Conservation (phyloP, 1,139 yeast species). For the Nadsonia commutata region DNA sequence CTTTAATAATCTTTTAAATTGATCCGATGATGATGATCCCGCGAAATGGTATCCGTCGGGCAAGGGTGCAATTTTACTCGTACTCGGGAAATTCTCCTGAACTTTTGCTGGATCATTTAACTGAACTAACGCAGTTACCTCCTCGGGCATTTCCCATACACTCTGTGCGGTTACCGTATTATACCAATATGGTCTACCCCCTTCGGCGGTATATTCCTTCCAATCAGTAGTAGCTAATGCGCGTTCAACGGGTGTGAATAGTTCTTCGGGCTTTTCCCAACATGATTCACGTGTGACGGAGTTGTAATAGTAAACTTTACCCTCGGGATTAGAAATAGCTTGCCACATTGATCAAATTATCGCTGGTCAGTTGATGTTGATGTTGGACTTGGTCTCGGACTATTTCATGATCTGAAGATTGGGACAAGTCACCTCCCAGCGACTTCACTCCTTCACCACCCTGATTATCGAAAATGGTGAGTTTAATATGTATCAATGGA, state of each 20-base stretch:
- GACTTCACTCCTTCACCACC: no score
- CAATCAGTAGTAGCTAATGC: constrained; percentile 35
- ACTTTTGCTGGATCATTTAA: constrained; percentile 1
- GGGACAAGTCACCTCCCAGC: no score
- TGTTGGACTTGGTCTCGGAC: no score
- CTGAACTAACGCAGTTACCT: constrained; percentile 11
- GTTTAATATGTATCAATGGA: no score
- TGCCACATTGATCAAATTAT: no score
- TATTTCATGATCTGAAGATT: no score
- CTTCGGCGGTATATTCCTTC: constrained; percentile 51
- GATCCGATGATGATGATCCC: constrained; percentile 20
- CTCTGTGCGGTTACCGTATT: constrained; percentile 51
- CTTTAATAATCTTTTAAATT: constrained; percentile 38
- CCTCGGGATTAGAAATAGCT: constrained; percentile 47
- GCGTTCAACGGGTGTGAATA: constrained; percentile 22
- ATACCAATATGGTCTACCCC: constrained; percentile 60
- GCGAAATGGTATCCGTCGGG: not conserved
- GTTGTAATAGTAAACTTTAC: constrained; percentile 61
- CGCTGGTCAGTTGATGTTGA: no score
- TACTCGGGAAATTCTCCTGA: constrained; percentile 1
- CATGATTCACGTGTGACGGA: constrained; percentile 50
- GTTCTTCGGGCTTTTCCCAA: constrained; percentile 66
- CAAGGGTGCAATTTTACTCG: not conserved
- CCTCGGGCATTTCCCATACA: constrained; percentile 67
- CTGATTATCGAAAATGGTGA: no score